Percentiles rank a stretch among this genome's conserved stretches.
These are phyloP conservation scores for Claviceps sp. DNA, from an alignment of 2,329 filamentous ascomycete species.

Conservation along the genomic window DNA sequence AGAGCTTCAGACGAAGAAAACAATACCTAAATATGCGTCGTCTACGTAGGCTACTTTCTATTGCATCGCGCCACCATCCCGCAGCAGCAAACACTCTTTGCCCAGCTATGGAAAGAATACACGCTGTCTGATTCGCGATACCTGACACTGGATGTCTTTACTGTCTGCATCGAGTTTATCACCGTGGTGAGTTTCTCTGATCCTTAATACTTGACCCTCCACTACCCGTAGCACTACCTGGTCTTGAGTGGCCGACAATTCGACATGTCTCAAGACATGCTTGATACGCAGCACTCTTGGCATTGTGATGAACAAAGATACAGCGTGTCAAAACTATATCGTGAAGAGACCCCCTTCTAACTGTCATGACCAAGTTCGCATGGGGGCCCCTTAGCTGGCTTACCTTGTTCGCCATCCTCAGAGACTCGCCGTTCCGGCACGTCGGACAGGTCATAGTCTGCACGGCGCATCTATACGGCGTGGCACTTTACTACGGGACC, in stretches of 20 bases:
- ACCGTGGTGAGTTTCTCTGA: conserved; percentile 44
- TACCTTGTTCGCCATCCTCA: conserved; percentile 32
- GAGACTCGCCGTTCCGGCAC: conserved; percentile 31
- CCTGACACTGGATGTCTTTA: conserved; percentile 67
- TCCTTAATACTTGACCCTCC: too few relatives aligned
- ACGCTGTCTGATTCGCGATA: conserved; percentile 78
- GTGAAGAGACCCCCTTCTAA: too few relatives aligned
- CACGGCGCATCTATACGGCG: conserved; percentile 45
- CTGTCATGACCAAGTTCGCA: conserved; percentile 22
- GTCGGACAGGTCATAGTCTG: conserved; percentile 37
- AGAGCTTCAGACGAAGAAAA: background rate
- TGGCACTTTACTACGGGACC: conserved; percentile 49
- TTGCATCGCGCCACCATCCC: conserved; percentile 53
- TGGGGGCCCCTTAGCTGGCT: conserved; percentile 47
- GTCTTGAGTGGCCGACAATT: too few relatives aligned
- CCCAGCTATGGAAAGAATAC: conserved; percentile 90
- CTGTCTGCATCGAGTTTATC: conserved; percentile 75
- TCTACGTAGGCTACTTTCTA: conserved; percentile 55
- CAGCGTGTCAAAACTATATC: too few relatives aligned
- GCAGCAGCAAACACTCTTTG: conserved; percentile 57
- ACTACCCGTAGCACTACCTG: too few relatives aligned
- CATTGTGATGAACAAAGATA: too few relatives aligned
- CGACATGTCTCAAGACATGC: too few relatives aligned
- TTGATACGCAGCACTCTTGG: too few relatives aligned
- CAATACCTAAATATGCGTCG: background rate